Evolutionary conservation across 2,329 filamentous ascomycete genomes (phyloP), one percentile per base, ranked within the genome.

Genomic region (Cephalotrichum gorgonifer): DNA sequence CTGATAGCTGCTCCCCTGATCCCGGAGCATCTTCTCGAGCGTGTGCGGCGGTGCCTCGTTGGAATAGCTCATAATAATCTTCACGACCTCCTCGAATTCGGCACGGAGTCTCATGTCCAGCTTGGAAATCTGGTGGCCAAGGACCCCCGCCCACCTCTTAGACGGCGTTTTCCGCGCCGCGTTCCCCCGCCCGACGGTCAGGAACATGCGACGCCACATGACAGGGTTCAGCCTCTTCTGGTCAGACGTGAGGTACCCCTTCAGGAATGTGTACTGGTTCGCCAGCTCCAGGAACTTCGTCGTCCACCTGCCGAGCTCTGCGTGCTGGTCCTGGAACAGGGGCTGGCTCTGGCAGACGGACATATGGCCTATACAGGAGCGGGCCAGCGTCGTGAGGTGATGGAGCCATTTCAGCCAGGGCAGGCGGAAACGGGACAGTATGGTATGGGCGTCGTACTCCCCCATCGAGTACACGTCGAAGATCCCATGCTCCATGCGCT

Each of bases 391-490:
- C 2, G 33, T n/a, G n/a, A 35, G 8, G 12, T 25, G 6, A 6
- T 26, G 27, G 23, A 49, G 26, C 8, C 1, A 15, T 15, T 1
- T 5, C 3, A 15, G 11, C 47, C 27, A 43, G 22, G 12, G 2
- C n/a, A 2, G 1, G 22, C 22, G 8, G 25, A 27, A 47, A 22
- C 20, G 26, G 6, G 11, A 20, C 22, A 20, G 15, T 15, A 39
- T 15, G 8, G 30, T 17, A 12, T 33, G 5, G 33, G 5, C 17
- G 9, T 17, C 20, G 3, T 6, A 6, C 17, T 12, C 27, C 12
- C 28, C n/a, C 26, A 48, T 41, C 22, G 33, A 28, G 22, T 61
- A 58, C 17, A 59, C 20, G 43, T 61, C 57, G 27, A 53, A 56
- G 6, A 60, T 41, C 45, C 57, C 51, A 41, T 46, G 54, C 43